phyloP scores from a whole-genome alignment of 768 basidiomycete species.

The Postia placenta region DNA sequence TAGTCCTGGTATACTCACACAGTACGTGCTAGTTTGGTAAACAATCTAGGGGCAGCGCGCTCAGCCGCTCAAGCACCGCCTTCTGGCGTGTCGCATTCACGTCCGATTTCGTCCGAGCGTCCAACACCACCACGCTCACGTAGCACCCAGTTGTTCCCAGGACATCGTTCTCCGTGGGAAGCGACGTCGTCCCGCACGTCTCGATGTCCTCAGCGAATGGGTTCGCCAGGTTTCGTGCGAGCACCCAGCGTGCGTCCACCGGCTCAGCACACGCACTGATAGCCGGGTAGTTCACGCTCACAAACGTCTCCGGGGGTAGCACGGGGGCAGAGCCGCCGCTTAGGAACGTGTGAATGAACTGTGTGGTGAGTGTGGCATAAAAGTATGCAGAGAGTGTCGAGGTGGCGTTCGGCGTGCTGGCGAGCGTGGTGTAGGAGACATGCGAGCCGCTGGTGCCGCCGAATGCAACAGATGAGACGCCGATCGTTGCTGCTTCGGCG shows the following conservation, averaged over 20 bases:
- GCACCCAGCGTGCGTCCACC: constrained; percentile 24
- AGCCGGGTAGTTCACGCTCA: constrained; percentile 33
- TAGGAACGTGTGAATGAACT: constrained; percentile 24
- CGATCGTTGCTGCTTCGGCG: constrained; percentile 40
- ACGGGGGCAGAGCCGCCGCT: constrained; percentile 19
- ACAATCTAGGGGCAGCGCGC: constrained; percentile 19
- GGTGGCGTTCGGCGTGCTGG: constrained; percentile 25
- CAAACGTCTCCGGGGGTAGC: constrained; percentile 25
- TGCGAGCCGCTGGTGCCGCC: constrained; percentile 36
- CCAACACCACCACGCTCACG: constrained; percentile 32
- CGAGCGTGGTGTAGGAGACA: constrained; percentile 47
- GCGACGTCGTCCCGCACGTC: constrained; percentile 25
- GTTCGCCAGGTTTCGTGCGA: constrained; percentile 25
- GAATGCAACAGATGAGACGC: constrained; percentile 46
- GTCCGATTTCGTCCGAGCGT: constrained; percentile 38
- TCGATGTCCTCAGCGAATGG: constrained; percentile 22
- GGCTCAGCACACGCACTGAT: constrained; percentile 21
- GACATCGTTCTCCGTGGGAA: constrained; percentile 28
- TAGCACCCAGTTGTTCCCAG: constrained; percentile 34
- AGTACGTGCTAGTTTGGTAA: constrained; percentile 19
- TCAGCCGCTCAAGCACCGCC: constrained; percentile 31
- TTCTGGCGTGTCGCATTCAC: constrained; percentile 34
- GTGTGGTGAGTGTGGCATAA: constrained; percentile 38
- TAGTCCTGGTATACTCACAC: too few species aligned
- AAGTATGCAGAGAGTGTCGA: constrained; percentile 33